Percentiles rank a stretch among this genome's conserved stretches.
phyloP scores from a whole-genome alignment of 2,329 filamentous ascomycete genomes.

The Fusarium humuli region DNA sequence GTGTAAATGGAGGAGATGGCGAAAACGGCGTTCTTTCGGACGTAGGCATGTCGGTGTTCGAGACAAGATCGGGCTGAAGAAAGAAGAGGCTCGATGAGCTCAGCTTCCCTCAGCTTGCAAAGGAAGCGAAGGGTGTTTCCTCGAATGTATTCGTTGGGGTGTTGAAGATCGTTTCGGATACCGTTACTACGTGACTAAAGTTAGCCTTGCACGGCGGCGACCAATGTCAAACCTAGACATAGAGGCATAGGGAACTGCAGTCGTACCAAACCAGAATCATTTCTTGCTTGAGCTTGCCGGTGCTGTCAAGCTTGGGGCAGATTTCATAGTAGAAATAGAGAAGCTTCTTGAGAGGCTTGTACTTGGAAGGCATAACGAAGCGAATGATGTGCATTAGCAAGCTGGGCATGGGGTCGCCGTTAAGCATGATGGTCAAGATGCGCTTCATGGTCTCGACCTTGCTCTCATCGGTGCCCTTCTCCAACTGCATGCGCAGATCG shows the following conservation, averaged over 20 bases:
- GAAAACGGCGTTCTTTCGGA: slow-evolving; percentile 97
- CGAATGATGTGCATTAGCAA: slow-evolving; percentile 99
- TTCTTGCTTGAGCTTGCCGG: slow-evolving; percentile 97
- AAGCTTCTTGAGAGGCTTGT: slow-evolving; percentile 96
- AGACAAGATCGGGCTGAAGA: slow-evolving; percentile 92
- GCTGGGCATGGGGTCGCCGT: slow-evolving; percentile 94
- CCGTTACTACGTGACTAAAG: slow-evolving; percentile 77
- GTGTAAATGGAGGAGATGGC: slow-evolving; percentile 92
- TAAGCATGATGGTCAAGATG: slow-evolving; percentile 97
- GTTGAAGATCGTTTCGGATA: slow-evolving; percentile 96
- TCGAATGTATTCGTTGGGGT: slow-evolving; percentile 97
- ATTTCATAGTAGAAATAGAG: slow-evolving; percentile 99
- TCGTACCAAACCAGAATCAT: slow-evolving; percentile 97
- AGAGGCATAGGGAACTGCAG: slow-evolving; percentile 1
- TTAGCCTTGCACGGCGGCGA: slow-evolving; percentile 19
- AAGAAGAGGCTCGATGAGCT: slow-evolving; percentile 94
- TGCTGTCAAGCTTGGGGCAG: slow-evolving; percentile 92
- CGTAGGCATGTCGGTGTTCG: slow-evolving; percentile 96
- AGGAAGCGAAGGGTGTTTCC: slow-evolving; percentile 98
- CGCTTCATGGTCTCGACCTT: slow-evolving; percentile 97
- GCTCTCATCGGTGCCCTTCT: slow-evolving; percentile 92
- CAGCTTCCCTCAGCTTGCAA: slow-evolving; percentile 93
- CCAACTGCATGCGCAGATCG: slow-evolving; percentile 91
- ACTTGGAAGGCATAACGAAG: slow-evolving; percentile 99
- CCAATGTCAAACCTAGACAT: not conserved